Percentiles rank a stretch among this genome's conserved stretches.
Conservation (phyloP, 2,329 filamentous ascomycete genomes). For the Exophiala sideris region DNA sequence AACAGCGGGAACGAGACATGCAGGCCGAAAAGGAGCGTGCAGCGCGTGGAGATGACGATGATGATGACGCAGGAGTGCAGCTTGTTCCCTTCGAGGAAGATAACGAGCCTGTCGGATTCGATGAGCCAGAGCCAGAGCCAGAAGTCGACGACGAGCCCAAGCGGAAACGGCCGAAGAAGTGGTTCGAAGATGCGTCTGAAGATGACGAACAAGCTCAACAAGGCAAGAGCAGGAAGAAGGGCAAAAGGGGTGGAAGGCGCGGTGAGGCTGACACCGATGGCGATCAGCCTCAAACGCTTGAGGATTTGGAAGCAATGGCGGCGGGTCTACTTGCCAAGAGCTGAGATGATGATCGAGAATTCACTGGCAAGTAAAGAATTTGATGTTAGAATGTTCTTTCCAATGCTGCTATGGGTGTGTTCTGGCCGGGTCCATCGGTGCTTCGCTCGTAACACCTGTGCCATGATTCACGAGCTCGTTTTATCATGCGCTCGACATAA, state of each 20-base stretch:
- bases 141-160: constrained; percentile 28
- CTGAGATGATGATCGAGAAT: background rate
- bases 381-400: too few relatives aligned
- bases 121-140: too few relatives aligned
- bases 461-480: too few relatives aligned
- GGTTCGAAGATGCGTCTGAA: constrained; percentile 33
- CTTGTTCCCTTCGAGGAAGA: constrained; percentile 34
- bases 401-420: too few relatives aligned
- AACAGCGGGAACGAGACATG: constrained; percentile 37
- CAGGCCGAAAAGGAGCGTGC: constrained; percentile 14
- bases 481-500: too few relatives aligned
- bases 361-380: too few relatives aligned
- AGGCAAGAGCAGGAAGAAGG: constrained; percentile 23
- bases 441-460: too few relatives aligned
- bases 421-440: too few relatives aligned
- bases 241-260: constrained; percentile 16
- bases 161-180: constrained; percentile 41
- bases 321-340: constrained; percentile 37
- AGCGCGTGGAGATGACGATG: constrained; percentile 33
- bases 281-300: constrained; percentile 39
- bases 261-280: constrained; percentile 29
- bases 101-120: too few relatives aligned
- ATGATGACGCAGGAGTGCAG: constrained; percentile 32
- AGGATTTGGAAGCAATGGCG: constrained; percentile 47
- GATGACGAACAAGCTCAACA: constrained; percentile 23